phyloP scores from a whole-genome alignment of 2,329 filamentous ascomycete species.

The Acephala macrosclerotiorum region DNA sequence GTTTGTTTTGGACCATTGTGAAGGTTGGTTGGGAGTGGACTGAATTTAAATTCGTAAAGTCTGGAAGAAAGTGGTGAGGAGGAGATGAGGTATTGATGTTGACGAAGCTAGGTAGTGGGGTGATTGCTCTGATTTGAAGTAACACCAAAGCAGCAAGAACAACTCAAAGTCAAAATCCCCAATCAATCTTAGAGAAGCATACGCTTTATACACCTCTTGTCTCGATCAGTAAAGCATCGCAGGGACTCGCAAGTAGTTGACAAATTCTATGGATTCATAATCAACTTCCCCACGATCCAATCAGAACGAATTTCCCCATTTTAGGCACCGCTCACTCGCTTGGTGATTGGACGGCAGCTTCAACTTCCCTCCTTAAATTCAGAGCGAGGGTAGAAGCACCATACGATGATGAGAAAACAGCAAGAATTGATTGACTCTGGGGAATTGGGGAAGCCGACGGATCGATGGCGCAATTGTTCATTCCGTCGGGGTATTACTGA shows the following conservation, averaged over 20 bases:
- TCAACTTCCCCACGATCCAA: neutral
- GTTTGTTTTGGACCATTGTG: constrained; percentile 67
- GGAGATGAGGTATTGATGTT: neutral
- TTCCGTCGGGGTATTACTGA: neutral
- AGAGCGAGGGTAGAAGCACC: neutral
- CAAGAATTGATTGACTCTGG: neutral
- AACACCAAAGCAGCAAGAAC: neutral
- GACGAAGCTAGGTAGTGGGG: neutral
- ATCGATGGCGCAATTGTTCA: neutral
- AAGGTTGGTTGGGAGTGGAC: neutral
- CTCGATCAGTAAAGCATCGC: neutral
- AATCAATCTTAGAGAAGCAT: neutral
- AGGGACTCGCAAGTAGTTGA: neutral
- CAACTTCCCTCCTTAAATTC: neutral
- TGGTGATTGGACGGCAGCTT: neutral
- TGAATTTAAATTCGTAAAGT: neutral
- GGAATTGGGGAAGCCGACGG: neutral
- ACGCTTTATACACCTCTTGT: neutral
- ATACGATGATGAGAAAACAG: neutral
- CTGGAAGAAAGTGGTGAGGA: neutral
- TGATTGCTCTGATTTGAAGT: neutral
- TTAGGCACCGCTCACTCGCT: neutral
- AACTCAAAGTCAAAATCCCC: neutral
- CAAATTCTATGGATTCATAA: neutral
- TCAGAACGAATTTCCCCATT: neutral